phyloP scores from a whole-genome alignment of 345 rosid genomes.

The Eucalyptus erythrocorys region DNA sequence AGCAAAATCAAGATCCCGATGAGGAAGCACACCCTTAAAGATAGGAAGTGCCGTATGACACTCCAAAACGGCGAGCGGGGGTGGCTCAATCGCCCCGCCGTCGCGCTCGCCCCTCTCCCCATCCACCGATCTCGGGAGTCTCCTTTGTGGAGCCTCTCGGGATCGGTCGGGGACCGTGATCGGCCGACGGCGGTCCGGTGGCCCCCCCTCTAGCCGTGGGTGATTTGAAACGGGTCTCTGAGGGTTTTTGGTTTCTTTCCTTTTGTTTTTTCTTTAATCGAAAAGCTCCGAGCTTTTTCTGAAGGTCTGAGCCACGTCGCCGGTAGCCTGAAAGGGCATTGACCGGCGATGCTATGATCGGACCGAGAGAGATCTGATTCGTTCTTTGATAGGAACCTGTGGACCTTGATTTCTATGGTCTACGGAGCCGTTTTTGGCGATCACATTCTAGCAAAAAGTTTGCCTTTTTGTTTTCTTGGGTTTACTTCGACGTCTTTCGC shows the following conservation, averaged over 20 bases:
- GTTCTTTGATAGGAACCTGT: constrained; percentile 59
- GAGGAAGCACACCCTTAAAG: constrained; percentile 38
- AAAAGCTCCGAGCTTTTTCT: neutral
- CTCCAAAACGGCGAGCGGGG: constrained; percentile 5
- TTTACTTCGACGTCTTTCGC: neutral
- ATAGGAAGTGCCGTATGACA: constrained; percentile 76
- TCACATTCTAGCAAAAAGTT: constrained; percentile 1
- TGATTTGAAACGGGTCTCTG: constrained; percentile 63
- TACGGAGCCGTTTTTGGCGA: constrained; percentile 58
- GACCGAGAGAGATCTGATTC: constrained; percentile 32
- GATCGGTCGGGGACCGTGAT: neutral
- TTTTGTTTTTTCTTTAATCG: neutral
- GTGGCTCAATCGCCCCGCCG: neutral
- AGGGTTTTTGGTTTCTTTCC: constrained; percentile 3
- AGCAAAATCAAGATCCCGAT: neutral
- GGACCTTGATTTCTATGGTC: constrained; percentile 15
- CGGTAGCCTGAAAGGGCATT: constrained; percentile 27
- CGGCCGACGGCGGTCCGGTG: neutral
- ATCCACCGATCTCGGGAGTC: neutral
- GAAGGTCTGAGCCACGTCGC: constrained; percentile 46
- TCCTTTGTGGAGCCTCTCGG: neutral
- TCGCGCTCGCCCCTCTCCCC: neutral
- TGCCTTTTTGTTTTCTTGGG: neutral
- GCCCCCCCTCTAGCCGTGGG: constrained; percentile 8
- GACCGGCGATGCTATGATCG: constrained; percentile 57